Evolutionary conservation across 2,329 filamentous ascomycete genomes (phyloP).

Genomic region (Penicillium sclerotigenum): DNA sequence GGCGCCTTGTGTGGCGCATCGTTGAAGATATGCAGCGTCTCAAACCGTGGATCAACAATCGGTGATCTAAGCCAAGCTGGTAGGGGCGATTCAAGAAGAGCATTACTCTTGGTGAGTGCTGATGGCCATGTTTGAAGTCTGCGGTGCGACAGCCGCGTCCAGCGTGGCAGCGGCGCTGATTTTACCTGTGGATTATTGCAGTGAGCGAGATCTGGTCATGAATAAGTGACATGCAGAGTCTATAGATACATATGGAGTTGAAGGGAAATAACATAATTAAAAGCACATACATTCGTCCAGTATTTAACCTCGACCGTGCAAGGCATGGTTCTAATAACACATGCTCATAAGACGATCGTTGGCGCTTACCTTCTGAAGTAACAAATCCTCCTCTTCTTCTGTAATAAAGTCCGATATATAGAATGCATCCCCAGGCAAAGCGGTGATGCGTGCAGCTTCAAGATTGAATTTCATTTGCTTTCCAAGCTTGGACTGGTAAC

Average conservation of each 20-base stretch:
- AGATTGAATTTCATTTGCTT: conserved; percentile 21
- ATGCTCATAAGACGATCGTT: background rate
- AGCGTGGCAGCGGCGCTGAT: conserved; percentile 68
- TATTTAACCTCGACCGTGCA: background rate
- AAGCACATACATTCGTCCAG: background rate
- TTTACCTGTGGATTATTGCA: conserved; percentile 34
- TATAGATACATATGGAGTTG: background rate
- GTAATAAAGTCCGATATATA: conserved; percentile 87
- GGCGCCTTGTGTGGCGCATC: conserved; percentile 70
- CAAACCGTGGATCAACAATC: conserved; percentile 57
- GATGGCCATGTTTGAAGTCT: conserved; percentile 90
- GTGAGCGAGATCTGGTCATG: background rate
- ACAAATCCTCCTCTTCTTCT: conserved; percentile 64
- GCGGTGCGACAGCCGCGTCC: conserved; percentile 84
- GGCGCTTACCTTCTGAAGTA: conserved; percentile 65
- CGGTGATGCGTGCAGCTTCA: conserved; percentile 31
- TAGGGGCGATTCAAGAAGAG: conserved; percentile 67
- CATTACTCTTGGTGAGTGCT: conserved; percentile 69
- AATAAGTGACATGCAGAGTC: background rate
- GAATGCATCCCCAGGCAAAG: conserved; percentile 55
- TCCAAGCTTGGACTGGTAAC: background rate
- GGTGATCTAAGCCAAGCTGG: conserved; percentile 72
- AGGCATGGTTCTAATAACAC: background rate
- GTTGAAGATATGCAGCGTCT: conserved; percentile 50
- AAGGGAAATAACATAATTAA: background rate